Evolutionary conservation across 2,329 filamentous ascomycete genomes (phyloP), one percentile per base, ranked within the genome.

Genomic region (Fusarium phyllophilum): DNA sequence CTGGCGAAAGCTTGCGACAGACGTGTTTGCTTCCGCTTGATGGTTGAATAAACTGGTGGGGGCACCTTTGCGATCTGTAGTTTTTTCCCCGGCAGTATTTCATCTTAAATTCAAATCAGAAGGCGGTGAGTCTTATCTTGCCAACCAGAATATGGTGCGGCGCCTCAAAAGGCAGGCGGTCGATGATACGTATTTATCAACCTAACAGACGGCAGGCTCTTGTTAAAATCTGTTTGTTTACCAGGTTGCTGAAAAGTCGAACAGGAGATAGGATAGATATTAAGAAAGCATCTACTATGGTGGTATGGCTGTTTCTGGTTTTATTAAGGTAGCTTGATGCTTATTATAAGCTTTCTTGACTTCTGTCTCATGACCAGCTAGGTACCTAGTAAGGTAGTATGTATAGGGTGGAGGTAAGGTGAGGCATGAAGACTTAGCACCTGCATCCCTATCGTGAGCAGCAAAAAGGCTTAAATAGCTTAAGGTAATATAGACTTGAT

Each of bases 11-110:
- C 63, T 57, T 65, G 62, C 71, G 59, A 64, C 61, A 65, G 62
- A 34, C 63, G 38, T 71, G 62, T 72, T 73, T 68, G 62, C 70
- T 70, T 51, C 45, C 39, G 49, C 57, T 74, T 29, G 52, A 58
- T 39, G 39, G 34, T 48, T 51, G 52, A 45, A 56, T 45, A 52
- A 70, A 41, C 51, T 29, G 34, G 76, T 39, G 70, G 77, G 75
- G 77, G 74, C 69, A 57, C 51, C 65, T 72, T 64, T 71, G 68
- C 65, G 69, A 78, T 63, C 45, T 69, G 58, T 46, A 66, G 61
- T 73, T 78, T 78, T 78, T 58, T 59, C 51, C 61, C 74, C 75
- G 75, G 75, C 76, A 79, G 67, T 74, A 77, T 56, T 61, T 45
- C 13, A 36, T 15, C 31, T 9, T 2, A 8, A 4, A 29, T 36